Base-by-base conservation (phyloP, 768 basidiomycete species). In the Fistulinella prunicolor region DNA sequence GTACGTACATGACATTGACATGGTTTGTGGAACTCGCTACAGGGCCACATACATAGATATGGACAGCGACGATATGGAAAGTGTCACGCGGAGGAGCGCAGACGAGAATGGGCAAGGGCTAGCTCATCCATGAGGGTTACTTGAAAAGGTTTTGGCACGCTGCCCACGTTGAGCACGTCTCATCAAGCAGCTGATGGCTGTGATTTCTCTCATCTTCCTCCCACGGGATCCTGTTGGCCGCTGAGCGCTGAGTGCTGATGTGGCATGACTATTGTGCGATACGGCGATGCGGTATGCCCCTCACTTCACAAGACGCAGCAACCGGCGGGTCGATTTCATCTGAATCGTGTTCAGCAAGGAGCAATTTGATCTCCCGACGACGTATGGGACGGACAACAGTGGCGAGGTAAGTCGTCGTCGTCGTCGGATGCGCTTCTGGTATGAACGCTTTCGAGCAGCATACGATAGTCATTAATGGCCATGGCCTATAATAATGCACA, bases 291-390 rank as follows among this genome's bases (percentile, higher is more conserved):
- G 53, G 63, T 3, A 53, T 40, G 9, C 76, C 76, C n/a, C 0
- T 58, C 58, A 48, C 71, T 76, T 44, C 60, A 66, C 38, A 54
- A 70, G 40, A 60, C 66, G 52, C 45, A 47, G 28, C 32, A n/a
- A n/a, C n/a, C n/a, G 17, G 1, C 38, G 20, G 45, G 38, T 19
- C 53, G 43, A 12, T 72, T 68, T 44, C 72, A 68, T 75, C 5
- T 78, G 77, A 76, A 70, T 76, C n/a, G 64, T 74, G 47, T 69
- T 77, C 35, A 73, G 71, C 16, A 65, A 64, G 28, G 72, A 74
- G 38, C 68, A 70, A 20, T 68, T 73, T 38, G 75, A 77, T 55
- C 64, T 77, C n/a, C 74, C 66, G 13, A 64, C 63, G 38, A 66
- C 60, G 19, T 78, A 75, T 49, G 46, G 47, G 24, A 73, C 59